Percentiles rank a stretch among this genome's conserved stretches.
These are phyloP conservation scores for Cryphonectria nitschkei DNA, from an alignment of 2,329 filamentous ascomycete species.

Conservation along the genomic window DNA sequence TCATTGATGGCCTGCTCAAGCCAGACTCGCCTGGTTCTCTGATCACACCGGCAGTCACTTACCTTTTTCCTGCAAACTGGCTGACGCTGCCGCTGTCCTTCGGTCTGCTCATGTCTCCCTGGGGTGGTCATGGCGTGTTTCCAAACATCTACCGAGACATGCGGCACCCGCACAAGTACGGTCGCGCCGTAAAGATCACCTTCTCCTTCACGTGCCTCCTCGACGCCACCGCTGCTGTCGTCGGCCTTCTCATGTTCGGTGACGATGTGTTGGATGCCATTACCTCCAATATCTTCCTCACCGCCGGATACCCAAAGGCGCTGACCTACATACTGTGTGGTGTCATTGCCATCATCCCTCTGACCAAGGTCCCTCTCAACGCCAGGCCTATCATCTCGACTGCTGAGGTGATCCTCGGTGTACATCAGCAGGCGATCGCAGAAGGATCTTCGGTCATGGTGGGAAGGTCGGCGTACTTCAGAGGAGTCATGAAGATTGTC, in stretches of 20 bases:
- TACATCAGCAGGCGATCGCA: slow-evolving; percentile 58
- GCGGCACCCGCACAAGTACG: slow-evolving; percentile 80
- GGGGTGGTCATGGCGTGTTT: slow-evolving; percentile 71
- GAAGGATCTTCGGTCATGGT: slow-evolving; percentile 48
- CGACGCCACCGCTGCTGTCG: slow-evolving; percentile 79
- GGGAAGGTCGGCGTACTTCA: slow-evolving; percentile 59
- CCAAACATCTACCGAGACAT: slow-evolving; percentile 73
- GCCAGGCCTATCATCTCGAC: slow-evolving; percentile 87
- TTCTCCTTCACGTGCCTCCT: slow-evolving; percentile 86
- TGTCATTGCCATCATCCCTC: slow-evolving; percentile 88
- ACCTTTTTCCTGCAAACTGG: slow-evolving; percentile 86
- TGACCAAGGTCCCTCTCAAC: slow-evolving; percentile 94
- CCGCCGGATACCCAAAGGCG: slow-evolving; percentile 71
- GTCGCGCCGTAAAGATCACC: slow-evolving; percentile 73
- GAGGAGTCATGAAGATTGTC: slow-evolving; percentile 60
- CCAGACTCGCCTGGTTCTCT: slow-evolving; percentile 79
- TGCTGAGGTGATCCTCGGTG: slow-evolving; percentile 76
- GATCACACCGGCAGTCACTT: slow-evolving; percentile 76
- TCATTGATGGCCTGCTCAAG: slow-evolving; percentile 87
- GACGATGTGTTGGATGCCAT: slow-evolving; percentile 86
- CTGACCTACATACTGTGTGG: slow-evolving; percentile 80
- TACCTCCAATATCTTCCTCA: slow-evolving; percentile 84
- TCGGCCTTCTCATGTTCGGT: slow-evolving; percentile 93
- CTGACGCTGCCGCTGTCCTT: slow-evolving; percentile 84
- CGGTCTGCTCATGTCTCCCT: slow-evolving; percentile 82